Conservation (phyloP, 116 monocot genomes). For the Trichopus zeylanicus region DNA sequence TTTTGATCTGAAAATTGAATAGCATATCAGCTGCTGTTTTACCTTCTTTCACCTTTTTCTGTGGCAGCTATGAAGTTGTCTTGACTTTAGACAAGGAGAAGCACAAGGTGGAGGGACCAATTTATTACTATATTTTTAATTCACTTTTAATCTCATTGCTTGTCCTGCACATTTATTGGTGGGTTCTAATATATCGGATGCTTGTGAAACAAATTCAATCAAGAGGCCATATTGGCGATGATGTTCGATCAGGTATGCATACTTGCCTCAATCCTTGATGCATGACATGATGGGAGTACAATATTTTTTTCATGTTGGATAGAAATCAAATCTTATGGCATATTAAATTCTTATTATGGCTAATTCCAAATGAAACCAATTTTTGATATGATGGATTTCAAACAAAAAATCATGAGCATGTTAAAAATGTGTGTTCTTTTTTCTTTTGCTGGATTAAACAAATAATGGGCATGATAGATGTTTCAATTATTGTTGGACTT, state of each 20-base stretch:
- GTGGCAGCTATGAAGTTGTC: constrained; percentile 29
- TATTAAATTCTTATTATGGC: no score
- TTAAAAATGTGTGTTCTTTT: no score
- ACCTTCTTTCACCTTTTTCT: not conserved
- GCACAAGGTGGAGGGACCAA: constrained; percentile 23
- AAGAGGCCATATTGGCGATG: constrained; percentile 32
- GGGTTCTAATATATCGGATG: constrained; percentile 36
- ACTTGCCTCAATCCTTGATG: no score
- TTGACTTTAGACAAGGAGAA: constrained; percentile 24
- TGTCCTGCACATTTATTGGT: constrained; percentile 45
- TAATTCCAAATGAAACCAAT: no score
- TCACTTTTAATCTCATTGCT: constrained; percentile 32
- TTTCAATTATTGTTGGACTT: no score
- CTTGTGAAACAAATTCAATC: constrained; percentile 21
- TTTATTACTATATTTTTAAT: constrained; percentile 36
- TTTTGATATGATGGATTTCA: no score
- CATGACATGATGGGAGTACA: no score
- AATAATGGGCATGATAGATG: no score
- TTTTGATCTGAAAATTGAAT: not conserved
- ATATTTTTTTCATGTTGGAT: no score
- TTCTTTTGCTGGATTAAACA: no score
- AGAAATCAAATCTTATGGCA: no score
- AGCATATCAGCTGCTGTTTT: not conserved
- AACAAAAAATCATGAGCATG: no score
- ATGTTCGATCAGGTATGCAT: constrained; percentile 33